Percentiles rank a stretch among this genome's conserved stretches.
Conservation (phyloP, 805 yeast genomes). For the Torulaspora gathmanii region DNA sequence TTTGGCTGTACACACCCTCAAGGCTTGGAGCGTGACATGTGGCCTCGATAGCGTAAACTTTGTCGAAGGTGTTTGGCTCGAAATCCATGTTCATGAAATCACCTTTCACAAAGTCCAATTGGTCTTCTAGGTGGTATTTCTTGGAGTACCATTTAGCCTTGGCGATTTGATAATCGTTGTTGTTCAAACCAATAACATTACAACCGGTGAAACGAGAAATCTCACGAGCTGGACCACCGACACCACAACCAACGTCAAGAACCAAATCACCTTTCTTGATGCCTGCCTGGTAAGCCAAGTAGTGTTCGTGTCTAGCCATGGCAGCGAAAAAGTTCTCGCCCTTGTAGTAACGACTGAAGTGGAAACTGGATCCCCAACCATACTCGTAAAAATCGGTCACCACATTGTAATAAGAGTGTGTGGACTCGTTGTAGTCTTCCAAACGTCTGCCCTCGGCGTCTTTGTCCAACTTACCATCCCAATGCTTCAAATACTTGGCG, state of each 20-base stretch:
- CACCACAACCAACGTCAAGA: constrained; percentile 98
- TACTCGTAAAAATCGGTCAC: constrained; percentile 98
- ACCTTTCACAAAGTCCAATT: constrained; percentile 86
- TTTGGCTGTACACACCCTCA: constrained; percentile 93
- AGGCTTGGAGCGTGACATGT: constrained; percentile 96
- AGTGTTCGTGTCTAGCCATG: constrained; percentile 96
- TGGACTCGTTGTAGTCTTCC: constrained; percentile 81
- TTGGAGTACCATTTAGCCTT: constrained; percentile 82
- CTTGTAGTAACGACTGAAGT: constrained; percentile 86
- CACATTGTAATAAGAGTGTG: constrained; percentile 93
- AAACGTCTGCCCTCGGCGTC: constrained; percentile 70
- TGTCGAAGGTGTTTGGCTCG: constrained; percentile 83
- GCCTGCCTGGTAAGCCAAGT: constrained; percentile 80
- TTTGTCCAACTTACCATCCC: constrained; percentile 85
- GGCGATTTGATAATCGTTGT: constrained; percentile 94
- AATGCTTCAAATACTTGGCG: constrained; percentile 89
- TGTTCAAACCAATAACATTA: constrained; percentile 83
- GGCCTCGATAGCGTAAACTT: constrained; percentile 97
- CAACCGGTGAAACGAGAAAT: constrained; percentile 87
- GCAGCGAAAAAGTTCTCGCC: constrained; percentile 95
- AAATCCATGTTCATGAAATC: constrained; percentile 99
- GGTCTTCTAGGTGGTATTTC: constrained; percentile 57
- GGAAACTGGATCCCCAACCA: constrained; percentile 99
- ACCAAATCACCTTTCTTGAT: constrained; percentile 77
- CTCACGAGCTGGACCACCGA: constrained; percentile 99